These are phyloP conservation scores for Actinomortierella ambigua DNA, from an alignment of 371 early-diverging fungal species.

Conservation along the genomic window DNA sequence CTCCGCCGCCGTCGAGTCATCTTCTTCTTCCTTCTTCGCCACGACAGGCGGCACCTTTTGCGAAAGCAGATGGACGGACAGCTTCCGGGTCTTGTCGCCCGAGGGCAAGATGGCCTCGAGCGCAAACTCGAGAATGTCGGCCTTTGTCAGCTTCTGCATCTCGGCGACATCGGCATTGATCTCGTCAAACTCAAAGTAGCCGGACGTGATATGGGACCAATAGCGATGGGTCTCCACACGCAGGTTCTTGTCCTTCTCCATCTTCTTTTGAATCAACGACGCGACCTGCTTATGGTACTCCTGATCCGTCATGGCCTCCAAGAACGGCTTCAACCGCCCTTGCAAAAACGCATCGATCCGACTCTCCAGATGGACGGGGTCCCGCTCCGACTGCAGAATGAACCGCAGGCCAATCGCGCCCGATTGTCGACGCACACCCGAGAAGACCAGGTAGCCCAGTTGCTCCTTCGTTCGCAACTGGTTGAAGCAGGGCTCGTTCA, in stretches of 20 bases:
- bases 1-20: constrained; percentile 5
- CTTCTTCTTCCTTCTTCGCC: constrained; percentile 6
- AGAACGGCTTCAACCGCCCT: constrained; percentile 43
- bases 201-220: constrained; percentile 80
- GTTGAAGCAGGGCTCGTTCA: constrained; percentile 90
- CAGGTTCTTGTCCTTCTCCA: constrained; percentile 89
- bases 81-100: constrained; percentile 60
- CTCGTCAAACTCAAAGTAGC: constrained; percentile 88
- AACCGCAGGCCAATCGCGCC: constrained; percentile 74
- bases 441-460: constrained; percentile 82
- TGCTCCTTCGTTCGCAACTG: constrained; percentile 92
- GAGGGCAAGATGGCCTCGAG: constrained; percentile 59
- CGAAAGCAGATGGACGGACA: constrained; percentile 73
- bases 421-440: constrained; percentile 68
- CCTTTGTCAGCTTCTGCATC: constrained; percentile 54
- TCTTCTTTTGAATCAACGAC: constrained; percentile 71
- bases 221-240: constrained; percentile 75
- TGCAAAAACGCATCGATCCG: constrained; percentile 82
- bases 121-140: constrained; percentile 65
- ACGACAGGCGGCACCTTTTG: constrained; percentile 51
- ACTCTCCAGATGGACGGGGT: constrained; percentile 81
- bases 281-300: constrained; percentile 79
- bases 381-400: constrained; percentile 87
- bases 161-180: constrained; percentile 60
- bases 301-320: constrained; percentile 70